phyloP scores from a whole-genome alignment of 2,329 filamentous ascomycete species.

The Apiospora hydei region DNA sequence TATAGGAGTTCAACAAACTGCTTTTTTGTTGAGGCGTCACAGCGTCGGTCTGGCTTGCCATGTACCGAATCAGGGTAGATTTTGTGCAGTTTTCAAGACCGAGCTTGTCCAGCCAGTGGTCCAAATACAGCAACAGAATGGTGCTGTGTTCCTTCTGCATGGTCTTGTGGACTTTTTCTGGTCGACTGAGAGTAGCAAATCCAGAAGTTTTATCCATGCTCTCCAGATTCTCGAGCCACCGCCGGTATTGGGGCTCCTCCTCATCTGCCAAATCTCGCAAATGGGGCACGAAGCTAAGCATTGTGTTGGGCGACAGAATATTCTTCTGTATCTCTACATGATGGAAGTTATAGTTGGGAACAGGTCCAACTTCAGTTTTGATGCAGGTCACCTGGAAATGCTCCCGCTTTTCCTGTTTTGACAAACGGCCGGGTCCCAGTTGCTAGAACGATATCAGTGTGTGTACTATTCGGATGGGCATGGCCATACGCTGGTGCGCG shows the following conservation, averaged over 20 bases:
- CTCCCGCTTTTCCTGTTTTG: slow-evolving; percentile 54
- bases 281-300: slow-evolving; percentile 67
- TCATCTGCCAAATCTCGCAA: slow-evolving; percentile 62
- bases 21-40: slow-evolving; percentile 63
- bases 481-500: not conserved
- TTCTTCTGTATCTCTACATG: slow-evolving; percentile 67
- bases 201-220: slow-evolving; percentile 65
- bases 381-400: slow-evolving; percentile 53
- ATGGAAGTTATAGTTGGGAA: slow-evolving; percentile 66
- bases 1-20: slow-evolving; percentile 57
- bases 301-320: slow-evolving; percentile 65
- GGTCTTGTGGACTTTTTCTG: slow-evolving; percentile 58
- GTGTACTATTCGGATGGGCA: not conserved
- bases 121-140: slow-evolving; percentile 60
- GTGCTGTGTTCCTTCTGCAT: slow-evolving; percentile 60
- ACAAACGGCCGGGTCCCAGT: slow-evolving; percentile 47
- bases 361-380: slow-evolving; percentile 58
- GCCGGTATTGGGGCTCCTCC: slow-evolving; percentile 62
- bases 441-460: slow-evolving; percentile 43
- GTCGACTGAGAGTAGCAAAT: slow-evolving; percentile 60
- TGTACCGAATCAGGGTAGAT: slow-evolving; percentile 59
- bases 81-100: slow-evolving; percentile 60
- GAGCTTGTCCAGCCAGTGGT: slow-evolving; percentile 59
- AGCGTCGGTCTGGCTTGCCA: slow-evolving; percentile 55
- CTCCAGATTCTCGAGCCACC: slow-evolving; percentile 65